Evolutionary conservation across 192 early-diverging fungal species (phyloP).

Genomic region (Diversispora epigaea): DNA sequence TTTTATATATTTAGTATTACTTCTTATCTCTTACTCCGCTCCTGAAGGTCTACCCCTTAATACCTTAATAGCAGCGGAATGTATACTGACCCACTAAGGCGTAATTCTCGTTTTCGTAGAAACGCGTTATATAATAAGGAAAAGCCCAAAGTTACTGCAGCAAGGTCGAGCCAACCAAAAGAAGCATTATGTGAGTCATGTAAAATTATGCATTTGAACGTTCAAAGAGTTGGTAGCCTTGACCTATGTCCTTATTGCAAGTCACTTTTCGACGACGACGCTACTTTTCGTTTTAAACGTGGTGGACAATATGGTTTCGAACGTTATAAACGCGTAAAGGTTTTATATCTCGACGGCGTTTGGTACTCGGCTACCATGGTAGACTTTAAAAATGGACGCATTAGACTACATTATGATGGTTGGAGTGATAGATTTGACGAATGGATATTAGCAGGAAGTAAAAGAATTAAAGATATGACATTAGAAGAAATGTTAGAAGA

Average conservation of each 20-base stretch:
- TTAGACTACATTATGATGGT: conserved; percentile 54
- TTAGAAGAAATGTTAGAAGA: conserved; percentile 34
- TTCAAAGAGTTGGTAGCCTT: conserved; percentile 21
- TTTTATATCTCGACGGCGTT: conserved; percentile 41
- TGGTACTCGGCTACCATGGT: conserved; percentile 52
- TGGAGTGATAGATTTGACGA: conserved; percentile 55
- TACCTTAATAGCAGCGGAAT: too few species aligned
- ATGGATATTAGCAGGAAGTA: conserved; percentile 54
- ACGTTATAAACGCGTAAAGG: conserved; percentile 43
- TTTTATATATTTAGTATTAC: too few species aligned
- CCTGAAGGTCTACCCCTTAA: too few species aligned
- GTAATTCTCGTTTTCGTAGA: too few species aligned
- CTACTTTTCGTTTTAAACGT: conserved; percentile 12
- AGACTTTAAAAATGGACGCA: conserved; percentile 42
- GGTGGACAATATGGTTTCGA: conserved; percentile 42
- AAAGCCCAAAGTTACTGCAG: neutral
- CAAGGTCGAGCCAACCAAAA: conserved; percentile 9
- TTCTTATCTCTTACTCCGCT: too few species aligned
- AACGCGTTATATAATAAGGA: too few species aligned
- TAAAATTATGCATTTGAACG: conserved; percentile 27
- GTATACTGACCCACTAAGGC: too few species aligned
- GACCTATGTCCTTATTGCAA: conserved; percentile 28
- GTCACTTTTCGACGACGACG: conserved; percentile 18
- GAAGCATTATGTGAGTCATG: conserved; percentile 28
- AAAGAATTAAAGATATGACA: conserved; percentile 38